phyloP scores from a whole-genome alignment of 768 basidiomycete species.

The Naematelia aurantialba region DNA sequence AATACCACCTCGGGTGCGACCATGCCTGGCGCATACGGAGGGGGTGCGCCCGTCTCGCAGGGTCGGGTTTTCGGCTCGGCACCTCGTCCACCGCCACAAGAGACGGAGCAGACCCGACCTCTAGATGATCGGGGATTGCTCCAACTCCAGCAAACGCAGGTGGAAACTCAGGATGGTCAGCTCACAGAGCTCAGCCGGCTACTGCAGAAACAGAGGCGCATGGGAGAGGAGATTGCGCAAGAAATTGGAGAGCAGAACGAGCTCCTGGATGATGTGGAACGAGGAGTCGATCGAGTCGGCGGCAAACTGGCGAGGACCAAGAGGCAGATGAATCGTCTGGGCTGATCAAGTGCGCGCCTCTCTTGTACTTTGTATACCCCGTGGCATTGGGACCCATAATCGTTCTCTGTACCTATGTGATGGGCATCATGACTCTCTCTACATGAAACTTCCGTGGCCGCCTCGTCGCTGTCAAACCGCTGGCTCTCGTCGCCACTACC shows the following conservation, averaged over 20 bases:
- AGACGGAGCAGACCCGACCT: conserved; percentile 81
- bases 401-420: no score
- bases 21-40: conserved; percentile 17
- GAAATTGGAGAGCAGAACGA: conserved; percentile 84
- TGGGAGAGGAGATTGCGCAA: conserved; percentile 77
- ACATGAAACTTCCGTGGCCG: no score
- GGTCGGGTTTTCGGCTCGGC: conserved; percentile 72
- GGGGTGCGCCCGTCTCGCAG: conserved; percentile 1
- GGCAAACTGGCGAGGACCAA: conserved; percentile 74
- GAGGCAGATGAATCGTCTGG: conserved; percentile 75
- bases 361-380: not conserved
- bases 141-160: conserved; percentile 71
- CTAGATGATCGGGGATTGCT: conserved; percentile 78
- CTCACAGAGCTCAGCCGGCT: conserved; percentile 75
- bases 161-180: conserved; percentile 78
- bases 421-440: no score
- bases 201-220: conserved; percentile 74
- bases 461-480: no score
- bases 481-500: no score
- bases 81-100: conserved; percentile 57
- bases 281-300: conserved; percentile 72
- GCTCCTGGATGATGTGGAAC: conserved; percentile 71
- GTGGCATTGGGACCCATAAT: no score
- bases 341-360: not conserved
- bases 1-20: not conserved